phyloP scores from a whole-genome alignment of 2,329 filamentous ascomycete genomes.

The Nakataea oryzae region DNA sequence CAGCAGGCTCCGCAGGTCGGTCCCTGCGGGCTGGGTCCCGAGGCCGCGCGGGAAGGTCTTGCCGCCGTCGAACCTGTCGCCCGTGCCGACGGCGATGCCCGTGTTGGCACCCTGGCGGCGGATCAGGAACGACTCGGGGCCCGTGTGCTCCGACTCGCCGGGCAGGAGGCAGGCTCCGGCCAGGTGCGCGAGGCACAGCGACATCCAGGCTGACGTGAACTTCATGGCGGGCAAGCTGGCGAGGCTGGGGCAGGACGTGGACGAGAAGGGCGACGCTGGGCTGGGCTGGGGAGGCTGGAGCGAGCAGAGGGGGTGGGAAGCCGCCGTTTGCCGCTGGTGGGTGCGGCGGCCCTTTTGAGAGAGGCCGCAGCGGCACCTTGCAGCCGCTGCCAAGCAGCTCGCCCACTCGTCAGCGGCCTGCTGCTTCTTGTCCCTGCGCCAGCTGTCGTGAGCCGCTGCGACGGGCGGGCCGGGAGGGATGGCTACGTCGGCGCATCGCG shows the following conservation, averaged over 20 bases:
- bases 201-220: not conserved
- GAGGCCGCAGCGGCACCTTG: not conserved
- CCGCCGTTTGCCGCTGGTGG: not conserved
- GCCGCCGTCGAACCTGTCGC: constrained; percentile 29
- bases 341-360: not conserved
- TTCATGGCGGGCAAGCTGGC: not conserved
- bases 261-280: not conserved
- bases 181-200: constrained; percentile 3
- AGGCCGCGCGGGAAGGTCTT: constrained; percentile 24
- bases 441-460: not conserved
- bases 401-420: not conserved
- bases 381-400: not conserved
- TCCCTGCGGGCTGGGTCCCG: constrained; percentile 22
- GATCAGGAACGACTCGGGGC: not conserved
- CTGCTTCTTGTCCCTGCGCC: not conserved
- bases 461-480: not conserved
- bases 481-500: not conserved
- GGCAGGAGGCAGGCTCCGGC: constrained; percentile 23
- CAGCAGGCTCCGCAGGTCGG: constrained; percentile 29
- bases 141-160: constrained; percentile 16
- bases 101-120: constrained; percentile 7
- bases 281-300: not conserved
- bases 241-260: not conserved
- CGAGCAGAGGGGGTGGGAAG: not conserved
- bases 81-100: constrained; percentile 27